Evolutionary conservation across 495 filamentous ascomycete genomes (phyloP), one percentile per base, ranked within the genome.

Genomic region (Penicillium simplicissimum): DNA sequence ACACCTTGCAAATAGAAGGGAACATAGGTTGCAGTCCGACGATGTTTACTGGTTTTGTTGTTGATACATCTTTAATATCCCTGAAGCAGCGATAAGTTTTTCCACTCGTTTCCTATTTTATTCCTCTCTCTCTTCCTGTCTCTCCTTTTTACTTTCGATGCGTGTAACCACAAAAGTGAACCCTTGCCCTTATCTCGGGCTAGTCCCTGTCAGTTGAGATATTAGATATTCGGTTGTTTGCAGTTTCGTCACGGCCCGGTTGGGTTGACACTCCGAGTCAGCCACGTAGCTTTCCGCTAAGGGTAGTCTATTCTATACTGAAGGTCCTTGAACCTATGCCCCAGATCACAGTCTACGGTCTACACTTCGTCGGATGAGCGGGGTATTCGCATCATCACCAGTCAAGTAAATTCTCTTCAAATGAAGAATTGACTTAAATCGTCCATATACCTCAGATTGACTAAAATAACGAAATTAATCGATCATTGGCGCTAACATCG

Each of bases 41-140:
- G 70, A 67, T 71, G 67, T 71, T 72, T 76, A 75, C 67, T 70
- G 60, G 69, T 67, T 72, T 78, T 76, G 64, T 69, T 77, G 72
- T 74, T 71, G 72, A 79, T 78, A 78, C 77, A 73, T 74, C 71
- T 78, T 78, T 79, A 79, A 79, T 79, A 78, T 77, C 74, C 75
- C 73, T 64, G 68, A 77, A 78, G 65, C 68, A 73, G 71, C 71
- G 73, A 74, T 77, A 71, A 75, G 74, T 73, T 76, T 53, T 76
- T 70, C 68, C 74, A 66, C 74, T 76, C 73, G 69, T 76, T 76
- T 78, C 62, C 56, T 64, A 62, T 61, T 60, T 52, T 58, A 45
- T 52, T 45, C 36, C 17, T 59, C 15, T 52, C 37, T 51, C 19
- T 69, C 48, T 45, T 38, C 35, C 52, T 52, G 57, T 61, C 36